Base-by-base conservation (phyloP, 202 grass and related monocot genomes). In the Saccharum hybrid region DNA sequence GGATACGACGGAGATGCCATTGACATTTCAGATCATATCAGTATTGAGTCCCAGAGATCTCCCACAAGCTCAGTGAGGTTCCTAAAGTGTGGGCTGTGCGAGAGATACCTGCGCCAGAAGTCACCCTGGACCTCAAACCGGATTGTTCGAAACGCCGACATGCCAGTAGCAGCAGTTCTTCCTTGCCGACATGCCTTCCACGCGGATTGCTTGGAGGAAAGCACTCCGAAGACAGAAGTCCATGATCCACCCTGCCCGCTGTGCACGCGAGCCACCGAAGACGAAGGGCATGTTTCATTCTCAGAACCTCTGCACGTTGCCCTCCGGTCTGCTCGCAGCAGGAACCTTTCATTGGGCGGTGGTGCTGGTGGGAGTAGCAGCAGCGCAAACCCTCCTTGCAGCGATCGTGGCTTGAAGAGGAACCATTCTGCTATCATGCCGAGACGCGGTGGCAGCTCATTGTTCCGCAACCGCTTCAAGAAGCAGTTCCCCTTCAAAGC, bases 151-250 rank as follows among this genome's bases (percentile, higher is more conserved):
- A 96, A 84, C 45, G 83, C 80, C 0, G 93, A 99, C 68, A 99
- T 99, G 96, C 93, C 96, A 66, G 84, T 94, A 84, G 88, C 93
- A 33, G 93, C 91, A 2, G 91, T 99, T 33, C 96, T 99, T 3
- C 91, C 91, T 66, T 99, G 96, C 68, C 78, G 78, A 52, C 96
- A 99, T 80, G 89, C 80, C 66, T 99, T 90, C 86, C 96, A 99
- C 1, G 96, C 93, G 37, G 96, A 96, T 67, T 99, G 96, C 76
- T 83, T 99, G 62, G 96, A 99, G 73, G 96, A 99, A 84, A 89
- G 74, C 65, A 89, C 96, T 86, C 91, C 91, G 46, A 99, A 94
- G 75, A 78, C 78, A 36, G 83, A 96, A 90, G 82, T 68, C 45
- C 83, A 99, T 62, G 96, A 99, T 3, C 96, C 96, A 56, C 84